A percentile compares a stretch with the other conserved stretches of the same genome.
phyloP scores from a whole-genome alignment of 495 filamentous ascomycete genomes.

The Gamarada debralockiae region DNA sequence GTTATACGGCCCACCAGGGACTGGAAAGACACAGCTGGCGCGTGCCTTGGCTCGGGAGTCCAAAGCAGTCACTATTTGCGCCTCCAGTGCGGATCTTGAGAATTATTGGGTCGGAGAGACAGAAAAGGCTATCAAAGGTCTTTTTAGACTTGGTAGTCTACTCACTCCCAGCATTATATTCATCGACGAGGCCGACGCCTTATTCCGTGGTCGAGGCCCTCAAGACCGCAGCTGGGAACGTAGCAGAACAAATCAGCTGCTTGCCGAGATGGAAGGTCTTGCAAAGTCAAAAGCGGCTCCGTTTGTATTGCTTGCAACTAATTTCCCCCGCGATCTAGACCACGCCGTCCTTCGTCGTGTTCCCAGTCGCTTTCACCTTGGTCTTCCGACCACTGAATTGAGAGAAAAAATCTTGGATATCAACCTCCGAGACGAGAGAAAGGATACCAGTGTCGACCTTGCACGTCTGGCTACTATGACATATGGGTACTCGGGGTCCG shows the following conservation, averaged over 20 bases:
- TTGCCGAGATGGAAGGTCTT: conserved; percentile 93
- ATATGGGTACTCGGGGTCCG: no score
- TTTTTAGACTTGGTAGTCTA: conserved; percentile 95
- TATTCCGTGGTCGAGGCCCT: conserved; percentile 58
- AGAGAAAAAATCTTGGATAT: no score
- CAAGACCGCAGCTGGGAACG: conserved; percentile 38
- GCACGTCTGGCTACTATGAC: no score
- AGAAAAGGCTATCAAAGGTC: conserved; percentile 93
- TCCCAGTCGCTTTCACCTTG: no score
- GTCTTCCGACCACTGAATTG: no score
- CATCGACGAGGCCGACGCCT: conserved; percentile 97
- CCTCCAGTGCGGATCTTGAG: conserved; percentile 92
- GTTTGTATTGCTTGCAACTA: conserved; percentile 96
- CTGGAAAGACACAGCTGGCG: conserved; percentile 96
- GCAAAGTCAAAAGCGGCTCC: conserved; percentile 59
- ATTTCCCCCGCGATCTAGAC: no score
- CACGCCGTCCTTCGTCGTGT: no score
- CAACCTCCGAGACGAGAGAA: no score
- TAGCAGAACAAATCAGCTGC: conserved; percentile 90
- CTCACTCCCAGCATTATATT: conserved; percentile 97
- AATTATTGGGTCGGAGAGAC: conserved; percentile 96
- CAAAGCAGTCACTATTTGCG: conserved; percentile 91
- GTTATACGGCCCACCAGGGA: conserved; percentile 91
- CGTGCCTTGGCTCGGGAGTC: conserved; percentile 96
- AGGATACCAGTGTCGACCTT: no score